A percentile compares a stretch with the other conserved stretches of the same genome.
Conservation (phyloP, 176 grass and related monocot genomes). For the Oryza officinalis region DNA sequence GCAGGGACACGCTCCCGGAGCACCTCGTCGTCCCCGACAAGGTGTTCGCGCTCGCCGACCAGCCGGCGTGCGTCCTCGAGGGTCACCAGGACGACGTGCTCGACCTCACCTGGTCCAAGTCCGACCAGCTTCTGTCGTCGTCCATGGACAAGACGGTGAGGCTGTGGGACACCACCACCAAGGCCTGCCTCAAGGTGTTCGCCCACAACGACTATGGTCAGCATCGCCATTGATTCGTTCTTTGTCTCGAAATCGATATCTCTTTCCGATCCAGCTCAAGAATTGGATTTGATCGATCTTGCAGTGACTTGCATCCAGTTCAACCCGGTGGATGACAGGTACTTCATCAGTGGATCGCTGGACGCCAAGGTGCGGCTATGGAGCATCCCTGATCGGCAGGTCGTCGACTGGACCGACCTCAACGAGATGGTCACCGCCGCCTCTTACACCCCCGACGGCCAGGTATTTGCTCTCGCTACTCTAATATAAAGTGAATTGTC, state of each 20-base stretch:
- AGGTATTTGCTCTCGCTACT: slow-evolving; percentile 29
- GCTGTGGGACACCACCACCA: slow-evolving; percentile 74
- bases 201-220: slow-evolving; percentile 84
- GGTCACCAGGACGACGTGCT: slow-evolving; percentile 87
- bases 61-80: slow-evolving; percentile 74
- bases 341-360: slow-evolving; percentile 93
- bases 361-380: slow-evolving; percentile 91
- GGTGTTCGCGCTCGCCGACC: slow-evolving; percentile 79
- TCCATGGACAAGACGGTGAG: slow-evolving; percentile 99
- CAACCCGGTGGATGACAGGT: slow-evolving; percentile 80
- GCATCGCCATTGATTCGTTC: neutral
- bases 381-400: slow-evolving; percentile 77
- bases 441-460: slow-evolving; percentile 80
- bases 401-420: slow-evolving; percentile 95
- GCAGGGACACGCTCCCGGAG: slow-evolving; percentile 56
- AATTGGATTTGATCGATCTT: neutral
- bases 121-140: slow-evolving; percentile 74
- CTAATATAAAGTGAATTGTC: too few species aligned
- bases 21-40: slow-evolving; percentile 80
- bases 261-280: neutral
- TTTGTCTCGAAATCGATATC: neutral
- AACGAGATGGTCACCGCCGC: slow-evolving; percentile 93
- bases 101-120: slow-evolving; percentile 93
- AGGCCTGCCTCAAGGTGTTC: slow-evolving; percentile 76
- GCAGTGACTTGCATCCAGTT: slow-evolving; percentile 97